Percentiles rank a stretch among this genome's conserved stretches.
phyloP scores from a whole-genome alignment of 495 filamentous ascomycete genomes.

The Penicillium diatomitis region DNA sequence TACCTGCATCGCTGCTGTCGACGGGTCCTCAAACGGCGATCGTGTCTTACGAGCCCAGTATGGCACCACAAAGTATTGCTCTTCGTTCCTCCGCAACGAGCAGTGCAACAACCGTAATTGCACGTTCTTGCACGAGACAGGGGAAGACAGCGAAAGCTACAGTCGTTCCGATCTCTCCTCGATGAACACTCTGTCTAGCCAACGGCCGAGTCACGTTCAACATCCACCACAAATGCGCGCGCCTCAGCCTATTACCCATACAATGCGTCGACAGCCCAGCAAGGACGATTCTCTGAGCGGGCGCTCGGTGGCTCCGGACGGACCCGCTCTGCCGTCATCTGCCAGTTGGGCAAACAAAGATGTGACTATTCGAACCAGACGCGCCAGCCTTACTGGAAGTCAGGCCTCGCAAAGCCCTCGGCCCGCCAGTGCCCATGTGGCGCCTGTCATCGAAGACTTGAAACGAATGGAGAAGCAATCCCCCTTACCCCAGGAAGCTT shows the following conservation, averaged over 20 bases:
- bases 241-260: constrained; percentile 49
- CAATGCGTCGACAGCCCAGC: constrained; percentile 65
- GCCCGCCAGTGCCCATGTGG: constrained; percentile 50
- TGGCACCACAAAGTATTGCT: constrained; percentile 98
- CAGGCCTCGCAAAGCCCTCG: constrained; percentile 74
- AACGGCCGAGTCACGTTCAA: constrained; percentile 39
- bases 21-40: constrained; percentile 86
- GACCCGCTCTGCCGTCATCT: constrained; percentile 80
- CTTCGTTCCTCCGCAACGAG: constrained; percentile 88
- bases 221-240: constrained; percentile 18
- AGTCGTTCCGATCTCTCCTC: constrained; percentile 90
- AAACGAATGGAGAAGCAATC: constrained; percentile 30
- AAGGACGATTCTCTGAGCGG: constrained; percentile 61
- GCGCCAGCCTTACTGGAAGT: constrained; percentile 69
- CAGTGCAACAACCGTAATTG: constrained; percentile 88
- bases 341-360: constrained; percentile 89
- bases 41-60: constrained; percentile 82
- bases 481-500: constrained; percentile 15
- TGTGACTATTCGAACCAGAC: constrained; percentile 54
- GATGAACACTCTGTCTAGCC: constrained; percentile 81
- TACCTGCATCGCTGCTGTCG: constrained; percentile 81
- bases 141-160: constrained; percentile 94
- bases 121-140: constrained; percentile 95
- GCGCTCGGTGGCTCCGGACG: constrained; percentile 50
- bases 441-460: constrained; percentile 32